These are phyloP conservation scores for Arthrobotrys iridis DNA, from an alignment of 2,329 filamentous ascomycete species.

Conservation along the genomic window DNA sequence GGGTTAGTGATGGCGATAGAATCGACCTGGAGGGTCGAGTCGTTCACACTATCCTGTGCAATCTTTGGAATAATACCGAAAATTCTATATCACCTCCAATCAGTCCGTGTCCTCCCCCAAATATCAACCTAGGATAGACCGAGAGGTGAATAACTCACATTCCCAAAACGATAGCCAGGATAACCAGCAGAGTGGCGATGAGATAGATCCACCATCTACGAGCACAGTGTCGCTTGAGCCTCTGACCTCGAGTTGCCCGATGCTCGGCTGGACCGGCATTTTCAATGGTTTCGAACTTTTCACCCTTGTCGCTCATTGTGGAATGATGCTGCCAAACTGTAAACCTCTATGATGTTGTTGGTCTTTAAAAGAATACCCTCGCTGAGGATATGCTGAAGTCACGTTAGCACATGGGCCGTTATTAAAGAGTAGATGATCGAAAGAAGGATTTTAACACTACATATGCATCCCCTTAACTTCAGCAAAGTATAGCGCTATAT, in stretches of 20 bases:
- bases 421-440: background rate
- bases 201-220: constrained; percentile 72
- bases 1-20: constrained; percentile 66
- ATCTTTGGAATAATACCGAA: constrained; percentile 69
- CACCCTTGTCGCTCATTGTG: constrained; percentile 47
- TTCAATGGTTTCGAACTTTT: constrained; percentile 49
- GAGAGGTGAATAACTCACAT: constrained; percentile 65
- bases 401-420: constrained; percentile 1
- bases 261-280: constrained; percentile 21
- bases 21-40: constrained; percentile 67
- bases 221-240: constrained; percentile 65
- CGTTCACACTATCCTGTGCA: constrained; percentile 68
- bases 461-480: too few species aligned
- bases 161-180: constrained; percentile 69
- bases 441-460: too few species aligned
- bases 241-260: constrained; percentile 57
- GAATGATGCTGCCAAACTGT: background rate
- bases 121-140: background rate
- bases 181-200: constrained; percentile 65
- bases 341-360: background rate
- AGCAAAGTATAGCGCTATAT: too few species aligned
- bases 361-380: background rate
- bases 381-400: background rate
- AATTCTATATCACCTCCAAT: constrained; percentile 62
- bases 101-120: background rate